These are phyloP conservation scores for Tuber calosporum DNA, from an alignment of 495 filamentous ascomycete species.

Conservation along the genomic window DNA sequence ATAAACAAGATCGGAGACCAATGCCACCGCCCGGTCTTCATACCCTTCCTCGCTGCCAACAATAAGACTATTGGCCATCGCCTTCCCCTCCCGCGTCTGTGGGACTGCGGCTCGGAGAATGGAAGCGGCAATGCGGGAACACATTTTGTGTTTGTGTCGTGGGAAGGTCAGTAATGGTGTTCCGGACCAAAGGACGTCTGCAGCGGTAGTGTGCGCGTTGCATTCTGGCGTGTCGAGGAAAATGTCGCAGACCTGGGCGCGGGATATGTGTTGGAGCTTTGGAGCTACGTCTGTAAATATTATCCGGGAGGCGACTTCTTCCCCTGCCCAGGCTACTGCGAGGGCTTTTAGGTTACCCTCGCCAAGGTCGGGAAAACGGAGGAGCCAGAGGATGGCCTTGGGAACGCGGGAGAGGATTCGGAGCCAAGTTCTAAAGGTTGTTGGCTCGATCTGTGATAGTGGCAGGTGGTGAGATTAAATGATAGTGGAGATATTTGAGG, in stretches of 20 bases:
- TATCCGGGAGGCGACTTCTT: slow-evolving; percentile 81
- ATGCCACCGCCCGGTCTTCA: slow-evolving; percentile 66
- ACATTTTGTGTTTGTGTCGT: slow-evolving; percentile 98
- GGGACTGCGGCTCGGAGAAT: slow-evolving; percentile 87
- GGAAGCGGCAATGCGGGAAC: slow-evolving; percentile 91
- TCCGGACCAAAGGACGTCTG: slow-evolving; percentile 91
- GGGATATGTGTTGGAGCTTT: slow-evolving; percentile 88
- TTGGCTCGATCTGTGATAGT: slow-evolving; percentile 76
- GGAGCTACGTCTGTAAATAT: slow-evolving; percentile 95
- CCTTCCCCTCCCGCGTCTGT: slow-evolving; percentile 56
- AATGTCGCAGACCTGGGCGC: slow-evolving; percentile 83
- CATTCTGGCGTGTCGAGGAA: slow-evolving; percentile 98
- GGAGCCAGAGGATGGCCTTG: slow-evolving; percentile 88
- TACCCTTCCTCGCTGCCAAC: slow-evolving; percentile 71
- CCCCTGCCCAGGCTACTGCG: slow-evolving; percentile 74
- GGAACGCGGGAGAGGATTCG: slow-evolving; percentile 82
- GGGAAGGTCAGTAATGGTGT: slow-evolving; percentile 91
- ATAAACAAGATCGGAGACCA: slow-evolving; percentile 65
- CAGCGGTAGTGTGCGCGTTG: slow-evolving; percentile 96
- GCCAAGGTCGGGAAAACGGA: slow-evolving; percentile 91
- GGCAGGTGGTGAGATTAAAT: slow-evolving; percentile 17
- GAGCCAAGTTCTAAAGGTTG: slow-evolving; percentile 92
- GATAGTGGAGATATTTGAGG: neutral
- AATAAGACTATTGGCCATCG: slow-evolving; percentile 67
- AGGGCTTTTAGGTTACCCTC: slow-evolving; percentile 76